Conservation (phyloP, 306 rosid genomes). For the Fragaria nilgerrensis region DNA sequence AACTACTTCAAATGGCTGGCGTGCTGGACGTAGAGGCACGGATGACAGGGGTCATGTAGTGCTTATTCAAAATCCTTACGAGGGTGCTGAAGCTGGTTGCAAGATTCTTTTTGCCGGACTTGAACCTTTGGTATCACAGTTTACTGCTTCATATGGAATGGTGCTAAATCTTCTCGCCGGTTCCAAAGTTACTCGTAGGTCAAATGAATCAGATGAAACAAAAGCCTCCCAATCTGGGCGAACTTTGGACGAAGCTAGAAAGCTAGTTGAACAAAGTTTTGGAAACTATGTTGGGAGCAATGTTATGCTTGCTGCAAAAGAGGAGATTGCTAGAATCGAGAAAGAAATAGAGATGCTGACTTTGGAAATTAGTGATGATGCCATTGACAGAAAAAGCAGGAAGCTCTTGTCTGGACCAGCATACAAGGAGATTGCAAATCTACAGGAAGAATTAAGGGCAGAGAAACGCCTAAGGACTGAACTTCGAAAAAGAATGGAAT, state of each 20-base stretch:
- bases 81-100: conserved; percentile 95
- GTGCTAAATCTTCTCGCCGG: conserved; percentile 93
- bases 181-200: conserved; percentile 65
- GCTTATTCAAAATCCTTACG: conserved; percentile 75
- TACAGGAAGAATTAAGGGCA: conserved; percentile 77
- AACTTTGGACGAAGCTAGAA: conserved; percentile 94
- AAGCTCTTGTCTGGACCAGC: conserved; percentile 57
- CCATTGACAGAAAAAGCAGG: conserved; percentile 76
- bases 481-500: conserved; percentile 68
- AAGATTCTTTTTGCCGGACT: conserved; percentile 87
- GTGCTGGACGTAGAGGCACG: conserved; percentile 97
- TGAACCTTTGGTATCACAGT: conserved; percentile 93
- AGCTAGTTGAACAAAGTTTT: conserved; percentile 94
- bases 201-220: conserved; percentile 50
- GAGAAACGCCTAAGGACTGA: conserved; percentile 67
- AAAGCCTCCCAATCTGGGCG: conserved; percentile 48
- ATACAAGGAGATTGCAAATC: conserved; percentile 75
- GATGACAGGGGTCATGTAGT: conserved; percentile 87
- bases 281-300: conserved; percentile 95
- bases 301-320: conserved; percentile 95
- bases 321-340: conserved; percentile 65
- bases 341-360: conserved; percentile 68
- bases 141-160: conserved; percentile 97
- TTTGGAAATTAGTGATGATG: conserved; percentile 72
- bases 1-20: conserved; percentile 98